These are phyloP conservation scores for Microglena sp. DNA, from an alignment of 139 green algal genomes.

Conservation along the genomic window DNA sequence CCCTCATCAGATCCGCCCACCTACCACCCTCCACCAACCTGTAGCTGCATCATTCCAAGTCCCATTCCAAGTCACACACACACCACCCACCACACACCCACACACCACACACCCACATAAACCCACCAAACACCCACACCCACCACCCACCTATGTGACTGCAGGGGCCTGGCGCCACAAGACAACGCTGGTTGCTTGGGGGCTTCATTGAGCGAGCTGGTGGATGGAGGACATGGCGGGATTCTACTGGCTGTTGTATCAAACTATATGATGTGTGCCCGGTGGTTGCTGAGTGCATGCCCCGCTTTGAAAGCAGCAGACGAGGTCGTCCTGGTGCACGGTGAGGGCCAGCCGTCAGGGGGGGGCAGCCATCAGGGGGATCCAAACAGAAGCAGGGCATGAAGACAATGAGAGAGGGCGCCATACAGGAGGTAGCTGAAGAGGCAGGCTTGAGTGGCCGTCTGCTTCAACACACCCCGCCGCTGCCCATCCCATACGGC, in stretches of 20 bases:
- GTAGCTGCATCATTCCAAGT: no score
- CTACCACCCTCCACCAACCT: no score
- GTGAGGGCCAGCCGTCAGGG: not conserved
- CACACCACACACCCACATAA: no score
- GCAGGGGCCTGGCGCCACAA: not conserved
- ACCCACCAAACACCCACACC: no score
- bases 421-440: not conserved
- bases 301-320: not conserved
- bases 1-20: no score
- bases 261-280: conserved; percentile 1
- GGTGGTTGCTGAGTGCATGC: conserved; percentile 3
- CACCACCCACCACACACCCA: no score
- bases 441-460: not conserved
- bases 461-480: not conserved
- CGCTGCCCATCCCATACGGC: conserved; percentile 2
- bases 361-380: no score
- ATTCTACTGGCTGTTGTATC: not conserved
- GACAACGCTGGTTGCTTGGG: not conserved
- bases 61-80: no score
- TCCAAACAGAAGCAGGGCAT: no score
- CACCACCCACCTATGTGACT: not conserved
- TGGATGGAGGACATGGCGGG: conserved; percentile 1
- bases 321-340: conserved; percentile 7
- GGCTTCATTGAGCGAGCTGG: not conserved
- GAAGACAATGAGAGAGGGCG: no score